Percentiles rank a stretch among this genome's conserved stretches.
Conservation (phyloP, 1,284 basidiomycete species). For the Neolentinus lepideus region DNA sequence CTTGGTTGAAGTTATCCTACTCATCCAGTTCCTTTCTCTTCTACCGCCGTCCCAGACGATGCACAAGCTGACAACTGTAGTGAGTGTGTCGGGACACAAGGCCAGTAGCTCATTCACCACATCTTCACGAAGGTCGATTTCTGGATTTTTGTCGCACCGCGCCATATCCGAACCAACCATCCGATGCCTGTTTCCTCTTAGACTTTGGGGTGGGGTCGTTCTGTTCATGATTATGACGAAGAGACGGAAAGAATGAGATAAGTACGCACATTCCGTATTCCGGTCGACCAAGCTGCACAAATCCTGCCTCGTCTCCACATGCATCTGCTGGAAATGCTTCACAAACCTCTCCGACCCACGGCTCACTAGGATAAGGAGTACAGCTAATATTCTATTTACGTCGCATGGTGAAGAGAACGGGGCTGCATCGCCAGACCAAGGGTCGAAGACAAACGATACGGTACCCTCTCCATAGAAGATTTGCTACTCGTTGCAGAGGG, state of each 20-base stretch:
- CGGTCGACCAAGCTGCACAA: slow-evolving; percentile 56
- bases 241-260: background rate
- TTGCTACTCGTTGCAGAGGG: slow-evolving; percentile 35
- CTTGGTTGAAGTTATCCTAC: slow-evolving; percentile 46
- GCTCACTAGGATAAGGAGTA: slow-evolving; percentile 46
- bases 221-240: slow-evolving; percentile 6
- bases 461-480: slow-evolving; percentile 37
- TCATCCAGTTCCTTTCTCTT: slow-evolving; percentile 41
- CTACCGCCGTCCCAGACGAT: slow-evolving; percentile 57
- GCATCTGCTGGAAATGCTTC: slow-evolving; percentile 25
- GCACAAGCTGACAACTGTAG: slow-evolving; percentile 53
- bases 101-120: slow-evolving; percentile 49
- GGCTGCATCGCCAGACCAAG: slow-evolving; percentile 31
- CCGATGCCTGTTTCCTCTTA: slow-evolving; percentile 8
- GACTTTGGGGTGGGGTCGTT: slow-evolving; percentile 13
- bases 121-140: slow-evolving; percentile 34
- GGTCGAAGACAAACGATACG: slow-evolving; percentile 43
- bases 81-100: slow-evolving; percentile 30
- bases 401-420: slow-evolving; percentile 42
- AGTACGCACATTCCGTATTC: slow-evolving; percentile 51
- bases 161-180: slow-evolving; percentile 8
- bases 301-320: slow-evolving; percentile 23
- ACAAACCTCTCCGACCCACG: slow-evolving; percentile 36
- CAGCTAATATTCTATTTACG: slow-evolving; percentile 52
- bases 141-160: slow-evolving; percentile 49